Evolutionary conservation across 305 asterid genomes (phyloP), one percentile per base, ranked within the genome.

Genomic region (Fraxinus albicans): DNA sequence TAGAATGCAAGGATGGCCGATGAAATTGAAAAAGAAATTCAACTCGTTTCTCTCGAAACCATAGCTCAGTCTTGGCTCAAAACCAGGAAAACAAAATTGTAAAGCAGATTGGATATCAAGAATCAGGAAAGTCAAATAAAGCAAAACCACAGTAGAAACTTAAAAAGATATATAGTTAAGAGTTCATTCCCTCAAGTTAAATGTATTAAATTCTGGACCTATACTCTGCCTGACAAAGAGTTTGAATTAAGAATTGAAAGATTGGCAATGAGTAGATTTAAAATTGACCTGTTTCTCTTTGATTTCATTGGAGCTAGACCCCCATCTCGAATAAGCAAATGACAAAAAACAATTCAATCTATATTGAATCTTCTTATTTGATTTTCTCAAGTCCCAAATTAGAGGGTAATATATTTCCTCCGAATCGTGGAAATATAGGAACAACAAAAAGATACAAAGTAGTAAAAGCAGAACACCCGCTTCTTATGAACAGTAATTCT

Each of bases 61-160:
- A 67, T 67, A 21, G 70, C 47, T 73, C 38, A 31, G 53, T 80
- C 83, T 74, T 25, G 73, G 67, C 55, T 74, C 44, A 13, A 36
- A 78, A 79, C 76, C 79, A 80, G 81, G 83, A 79, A 67, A 70
- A 19, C 29, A 50, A 82, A 63, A 83, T 47, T 79, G 23, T 25
- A 15, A 70, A 72, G 58, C 63, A 12, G 55, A 42, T 19, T 76
- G 17, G 69, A 53, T 35, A 17, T 67, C 35, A 21, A 76, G 63
- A 73, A 44, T 33, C 38, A 77, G 80, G 84, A 17, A 55, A 8
- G 74, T 76, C 80, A 60, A 77, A 44, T 77, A 53, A 50, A 60
- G 80, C 81, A 78, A 65, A 80, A 72, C 60, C 34, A 31, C 31
- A 1, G 15, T 4, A 33, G 60, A 77, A 75, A 27, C 55, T 73